A percentile compares a stretch with the other conserved stretches of the same genome.
Conservation (phyloP, 139 green algal species). For the Tetraselmis chui region DNA sequence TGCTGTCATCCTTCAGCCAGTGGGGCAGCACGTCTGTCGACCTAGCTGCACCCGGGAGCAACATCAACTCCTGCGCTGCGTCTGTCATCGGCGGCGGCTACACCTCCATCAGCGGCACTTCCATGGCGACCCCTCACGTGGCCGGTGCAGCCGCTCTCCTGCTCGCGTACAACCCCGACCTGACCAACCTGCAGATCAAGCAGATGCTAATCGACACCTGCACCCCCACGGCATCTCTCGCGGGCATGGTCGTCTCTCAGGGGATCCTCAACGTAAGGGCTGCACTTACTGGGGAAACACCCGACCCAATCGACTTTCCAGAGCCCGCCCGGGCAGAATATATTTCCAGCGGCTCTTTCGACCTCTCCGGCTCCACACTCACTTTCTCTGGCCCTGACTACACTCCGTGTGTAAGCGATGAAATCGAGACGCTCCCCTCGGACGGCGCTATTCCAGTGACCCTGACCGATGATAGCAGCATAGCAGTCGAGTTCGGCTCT, state of each 20-base stretch:
- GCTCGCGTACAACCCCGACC: too few species aligned
- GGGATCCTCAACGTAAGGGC: too few species aligned
- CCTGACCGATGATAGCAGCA: background rate
- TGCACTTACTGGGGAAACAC: too few species aligned
- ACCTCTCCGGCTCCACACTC: background rate
- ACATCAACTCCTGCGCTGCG: conserved; percentile 1
- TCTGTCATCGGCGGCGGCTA: background rate
- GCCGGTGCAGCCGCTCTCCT: background rate
- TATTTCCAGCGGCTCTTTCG: background rate
- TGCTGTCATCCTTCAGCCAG: too few species aligned
- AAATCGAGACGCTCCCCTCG: background rate
- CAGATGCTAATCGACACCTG: too few species aligned
- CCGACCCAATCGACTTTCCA: background rate
- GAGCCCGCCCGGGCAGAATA: background rate
- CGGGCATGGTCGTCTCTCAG: too few species aligned
- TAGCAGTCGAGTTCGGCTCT: too few species aligned
- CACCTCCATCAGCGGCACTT: background rate
- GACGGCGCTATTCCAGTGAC: background rate
- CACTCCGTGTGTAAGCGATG: background rate
- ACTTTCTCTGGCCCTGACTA: background rate
- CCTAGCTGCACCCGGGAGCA: too few species aligned
- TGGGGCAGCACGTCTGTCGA: too few species aligned
- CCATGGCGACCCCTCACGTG: conserved; percentile 6
- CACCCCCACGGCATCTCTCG: too few species aligned
- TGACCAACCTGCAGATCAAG: too few species aligned